Conservation (phyloP, 2,329 filamentous ascomycete species). For the Colletotrichum sansevieriae region DNA sequence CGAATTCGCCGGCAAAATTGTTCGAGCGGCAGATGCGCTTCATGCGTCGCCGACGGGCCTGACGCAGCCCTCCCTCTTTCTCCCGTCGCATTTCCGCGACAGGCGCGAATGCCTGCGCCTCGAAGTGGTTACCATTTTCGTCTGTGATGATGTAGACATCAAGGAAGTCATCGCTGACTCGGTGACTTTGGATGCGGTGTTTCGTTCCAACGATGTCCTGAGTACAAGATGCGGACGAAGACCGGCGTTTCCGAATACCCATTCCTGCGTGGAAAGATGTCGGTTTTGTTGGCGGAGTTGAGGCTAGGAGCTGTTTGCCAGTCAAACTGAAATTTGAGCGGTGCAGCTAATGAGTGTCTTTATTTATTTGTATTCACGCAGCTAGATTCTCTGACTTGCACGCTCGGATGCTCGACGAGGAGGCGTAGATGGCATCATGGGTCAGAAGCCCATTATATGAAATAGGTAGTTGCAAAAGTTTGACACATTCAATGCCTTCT, state of each 20-base stretch:
- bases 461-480: no score
- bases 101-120: conserved; percentile 16
- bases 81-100: conserved; percentile 7
- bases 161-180: conserved; percentile 5
- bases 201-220: background rate
- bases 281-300: no score
- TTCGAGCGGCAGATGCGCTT: conserved; percentile 12
- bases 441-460: no score
- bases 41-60: conserved; percentile 20
- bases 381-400: no score
- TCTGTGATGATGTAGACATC: conserved; percentile 18
- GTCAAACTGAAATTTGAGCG: no score
- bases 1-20: conserved; percentile 19
- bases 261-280: no score
- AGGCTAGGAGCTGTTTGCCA: no score
- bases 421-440: no score
- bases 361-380: no score
- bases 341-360: no score
- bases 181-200: background rate
- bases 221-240: background rate
- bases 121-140: background rate
- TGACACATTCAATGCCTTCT: no score
- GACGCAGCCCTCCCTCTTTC: background rate
- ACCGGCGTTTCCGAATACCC: background rate
- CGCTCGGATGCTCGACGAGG: no score